These are phyloP conservation scores for Aegilops bicornis DNA, from an alignment of 176 grass and related monocot genomes.

Conservation along the genomic window DNA sequence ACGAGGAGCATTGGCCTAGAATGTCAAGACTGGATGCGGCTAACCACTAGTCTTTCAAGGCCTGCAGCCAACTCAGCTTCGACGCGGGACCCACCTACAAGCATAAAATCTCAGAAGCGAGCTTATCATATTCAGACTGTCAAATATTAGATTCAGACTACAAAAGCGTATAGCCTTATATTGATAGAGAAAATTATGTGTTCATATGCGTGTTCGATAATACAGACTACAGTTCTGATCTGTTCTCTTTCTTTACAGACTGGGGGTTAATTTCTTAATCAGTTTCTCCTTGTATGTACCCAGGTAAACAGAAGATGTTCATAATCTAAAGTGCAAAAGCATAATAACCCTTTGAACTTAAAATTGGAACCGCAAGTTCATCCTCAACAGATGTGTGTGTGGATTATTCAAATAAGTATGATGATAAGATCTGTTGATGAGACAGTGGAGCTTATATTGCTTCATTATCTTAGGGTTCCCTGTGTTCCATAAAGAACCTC, in stretches of 20 bases:
- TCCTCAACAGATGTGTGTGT: background rate
- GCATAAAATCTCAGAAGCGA: too few relatives aligned
- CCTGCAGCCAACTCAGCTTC: too few relatives aligned
- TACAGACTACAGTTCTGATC: background rate
- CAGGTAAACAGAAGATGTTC: background rate
- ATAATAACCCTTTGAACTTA: background rate
- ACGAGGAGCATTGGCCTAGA: too few relatives aligned
- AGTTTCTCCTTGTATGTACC: background rate
- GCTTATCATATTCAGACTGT: too few relatives aligned
- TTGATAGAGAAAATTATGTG: background rate
- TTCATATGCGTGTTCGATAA: background rate
- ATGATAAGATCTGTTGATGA: background rate
- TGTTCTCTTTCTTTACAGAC: background rate
- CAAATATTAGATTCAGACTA: too few relatives aligned
- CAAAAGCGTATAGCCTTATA: background rate
- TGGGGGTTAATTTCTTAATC: background rate
- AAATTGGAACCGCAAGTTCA: background rate
- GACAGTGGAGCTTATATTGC: slow-evolving; percentile 1
- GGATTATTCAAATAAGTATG: background rate
- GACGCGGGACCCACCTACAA: too few relatives aligned
- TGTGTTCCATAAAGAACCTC: too few relatives aligned
- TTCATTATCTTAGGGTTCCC: background rate
- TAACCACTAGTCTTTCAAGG: too few relatives aligned
- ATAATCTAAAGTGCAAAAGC: background rate
- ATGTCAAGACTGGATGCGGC: too few relatives aligned